Evolutionary conservation across 371 early-diverging fungal species (phyloP).

Genomic region (Mucor piriformis): DNA sequence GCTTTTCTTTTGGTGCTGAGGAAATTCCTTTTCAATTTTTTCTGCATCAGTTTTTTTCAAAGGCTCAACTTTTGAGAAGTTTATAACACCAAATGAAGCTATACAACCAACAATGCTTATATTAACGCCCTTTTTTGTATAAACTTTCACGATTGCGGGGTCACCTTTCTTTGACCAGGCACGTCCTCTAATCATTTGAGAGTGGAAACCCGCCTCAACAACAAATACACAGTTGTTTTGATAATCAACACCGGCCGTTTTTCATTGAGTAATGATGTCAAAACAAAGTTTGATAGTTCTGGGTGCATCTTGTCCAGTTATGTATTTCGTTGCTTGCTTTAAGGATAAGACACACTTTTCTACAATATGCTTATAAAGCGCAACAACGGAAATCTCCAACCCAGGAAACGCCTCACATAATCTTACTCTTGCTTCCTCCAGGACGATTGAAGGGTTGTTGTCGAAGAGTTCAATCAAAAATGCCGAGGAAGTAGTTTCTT

Average conservation of each 20-base stretch:
- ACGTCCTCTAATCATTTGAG: conserved; percentile 15
- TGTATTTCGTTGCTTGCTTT: conserved; percentile 16
- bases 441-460: too few species aligned
- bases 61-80: too few species aligned
- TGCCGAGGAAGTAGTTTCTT: too few species aligned
- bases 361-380: too few species aligned
- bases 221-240: background rate
- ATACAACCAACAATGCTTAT: conserved; percentile 10
- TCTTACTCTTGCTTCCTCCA: too few species aligned
- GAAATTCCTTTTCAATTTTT: too few species aligned
- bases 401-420: too few species aligned
- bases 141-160: conserved; percentile 14
- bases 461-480: too few species aligned
- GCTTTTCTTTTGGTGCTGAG: too few species aligned
- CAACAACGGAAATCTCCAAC: too few species aligned
- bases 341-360: conserved; percentile 12
- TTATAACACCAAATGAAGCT: too few species aligned
- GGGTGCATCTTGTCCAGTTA: background rate
- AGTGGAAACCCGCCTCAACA: conserved; percentile 15
- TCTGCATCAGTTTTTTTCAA: too few species aligned
- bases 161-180: conserved; percentile 26
- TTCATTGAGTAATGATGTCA: background rate
- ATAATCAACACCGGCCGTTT: background rate
- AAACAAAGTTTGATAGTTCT: background rate
- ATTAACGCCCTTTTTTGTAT: conserved; percentile 11